Base-by-base conservation (phyloP, 495 filamentous ascomycete genomes). In the Podospora tetraspora region DNA sequence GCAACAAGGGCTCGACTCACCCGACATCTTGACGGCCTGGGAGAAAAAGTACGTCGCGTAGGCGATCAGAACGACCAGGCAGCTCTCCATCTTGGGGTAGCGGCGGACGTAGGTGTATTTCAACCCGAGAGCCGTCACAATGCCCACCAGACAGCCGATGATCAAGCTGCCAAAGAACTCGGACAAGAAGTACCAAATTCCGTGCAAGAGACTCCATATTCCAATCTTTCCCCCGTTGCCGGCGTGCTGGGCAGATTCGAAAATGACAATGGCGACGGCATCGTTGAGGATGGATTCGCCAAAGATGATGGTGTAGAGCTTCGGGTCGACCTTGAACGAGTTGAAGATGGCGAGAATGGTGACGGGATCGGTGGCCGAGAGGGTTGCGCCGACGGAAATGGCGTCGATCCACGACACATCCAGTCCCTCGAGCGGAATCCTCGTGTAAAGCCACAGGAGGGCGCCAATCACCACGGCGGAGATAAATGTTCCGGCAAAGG, bases 261-360 rank as follows among this genome's bases (percentile, higher is more conserved):
- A 99, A 72, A 99, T 86, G 68, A 99, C 95, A 75, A 99, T 99
- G 57, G 95, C 95, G 71, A 99, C 92, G 21, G 95, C 95, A 83
- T 99, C 95, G 76, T 99, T 99, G 61, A 99, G 81, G 63, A 99
- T 98, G 34, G 94, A 96, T 79, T 99, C 95, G 72, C 95, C 95
- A 77, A 99, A 99, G 67, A 99, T 98, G 71, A 98, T 85, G 8
- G 95, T 99, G 77, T 99, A 99, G 6, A 99, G 86, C 79, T 97
- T 97, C 11, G 95, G 95, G 77, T 99, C 95, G 63, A 99, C 95
- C 79, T 97, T 97, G 84, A 97, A 98, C 1, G 96, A 90, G 75
- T 97, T 99, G 87, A 99, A 99, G 67, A 99, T 99, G 63, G 95
- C 95, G 34, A 99, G 84, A 71, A 99, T 97, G 0, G 95, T 99